Base-by-base conservation (phyloP, 768 basidiomycete genomes). In the Trichaptum fuscoviolaceum region DNA sequence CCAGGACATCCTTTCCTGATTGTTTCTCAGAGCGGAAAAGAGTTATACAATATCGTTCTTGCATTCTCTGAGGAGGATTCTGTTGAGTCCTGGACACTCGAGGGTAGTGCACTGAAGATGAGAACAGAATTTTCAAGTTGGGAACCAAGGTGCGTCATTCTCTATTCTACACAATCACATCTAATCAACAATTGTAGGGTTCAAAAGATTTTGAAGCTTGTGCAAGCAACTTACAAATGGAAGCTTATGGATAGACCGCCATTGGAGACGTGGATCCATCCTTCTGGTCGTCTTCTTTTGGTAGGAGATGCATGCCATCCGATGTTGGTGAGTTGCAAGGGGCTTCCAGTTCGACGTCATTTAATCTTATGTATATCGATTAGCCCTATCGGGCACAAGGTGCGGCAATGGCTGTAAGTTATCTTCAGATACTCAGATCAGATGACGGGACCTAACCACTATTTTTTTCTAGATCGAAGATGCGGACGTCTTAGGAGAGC, bases 261-360 rank as follows among this genome's bases (percentile, higher is more conserved):
- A 20, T 73, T 81, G 27, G 67, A 74, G 23, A 76, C 70, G 7
- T 81, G 80, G 80, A 70, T 81, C n/a, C 80, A 80, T 67, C 70
- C 71, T 0, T 68, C 72, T 7, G 75, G 75, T 25, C 73, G 72
- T 10, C 69, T 81, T 61, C 72, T 72, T 26, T 73, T 81, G 20
- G 70, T 81, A 30, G 80, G 80, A 10, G 80, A 81, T 64, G 67
- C 80, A 0, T 81, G 80, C 69, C 80, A 81, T 65, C 80, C 80
- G 8, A 80, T 81, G 80, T 75, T 81, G 4, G 77, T 77, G 66
- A 57, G 76, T 75, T 35, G n/a, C n/a, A 7, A 36, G 24, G 84
- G 67, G 81, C 79, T 0, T 81, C 83, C 0, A 81, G 7, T 60
- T 60, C 20, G 7, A 60, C n/a, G 8, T 7, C 23, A 23, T 24